Evolutionary conservation across 169 alveolate genomes (phyloP).

Genomic region (Cryptosporidium baileyi): DNA sequence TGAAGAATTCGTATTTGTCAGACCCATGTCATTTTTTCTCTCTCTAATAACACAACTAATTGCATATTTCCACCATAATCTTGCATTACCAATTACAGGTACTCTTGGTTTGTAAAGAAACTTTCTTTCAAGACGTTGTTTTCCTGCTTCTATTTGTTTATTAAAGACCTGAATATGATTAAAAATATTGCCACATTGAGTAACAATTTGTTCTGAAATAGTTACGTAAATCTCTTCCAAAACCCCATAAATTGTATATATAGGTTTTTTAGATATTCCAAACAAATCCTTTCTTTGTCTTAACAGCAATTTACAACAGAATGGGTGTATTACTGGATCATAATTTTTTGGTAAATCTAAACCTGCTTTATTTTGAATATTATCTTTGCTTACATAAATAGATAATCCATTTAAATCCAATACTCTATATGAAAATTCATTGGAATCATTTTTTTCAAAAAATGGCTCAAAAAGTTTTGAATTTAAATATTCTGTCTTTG

Average conservation of each 20-base stretch:
- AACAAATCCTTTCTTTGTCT: constrained; percentile 50
- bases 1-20: neutral
- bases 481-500: constrained; percentile 14
- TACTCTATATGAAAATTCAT: constrained; percentile 36
- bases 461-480: constrained; percentile 36
- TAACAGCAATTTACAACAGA: constrained; percentile 44
- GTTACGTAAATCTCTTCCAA: constrained; percentile 58
- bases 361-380: neutral
- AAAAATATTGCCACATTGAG: constrained; percentile 23
- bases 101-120: constrained; percentile 47
- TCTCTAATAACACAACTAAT: constrained; percentile 40
- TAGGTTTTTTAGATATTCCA: constrained; percentile 12
- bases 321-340: constrained; percentile 41
- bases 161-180: constrained; percentile 28
- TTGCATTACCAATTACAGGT: constrained; percentile 41
- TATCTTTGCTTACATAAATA: neutral
- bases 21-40: neutral
- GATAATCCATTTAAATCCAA: constrained; percentile 50
- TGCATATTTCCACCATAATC: constrained; percentile 65
- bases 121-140: constrained; percentile 13
- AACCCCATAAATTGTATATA: constrained; percentile 52
- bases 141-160: constrained; percentile 32
- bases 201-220: constrained; percentile 31
- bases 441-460: constrained; percentile 44
- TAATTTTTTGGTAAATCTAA: neutral